These are phyloP conservation scores for Aspergillus tamarii DNA, from an alignment of 2,329 filamentous ascomycete genomes.

Conservation along the genomic window DNA sequence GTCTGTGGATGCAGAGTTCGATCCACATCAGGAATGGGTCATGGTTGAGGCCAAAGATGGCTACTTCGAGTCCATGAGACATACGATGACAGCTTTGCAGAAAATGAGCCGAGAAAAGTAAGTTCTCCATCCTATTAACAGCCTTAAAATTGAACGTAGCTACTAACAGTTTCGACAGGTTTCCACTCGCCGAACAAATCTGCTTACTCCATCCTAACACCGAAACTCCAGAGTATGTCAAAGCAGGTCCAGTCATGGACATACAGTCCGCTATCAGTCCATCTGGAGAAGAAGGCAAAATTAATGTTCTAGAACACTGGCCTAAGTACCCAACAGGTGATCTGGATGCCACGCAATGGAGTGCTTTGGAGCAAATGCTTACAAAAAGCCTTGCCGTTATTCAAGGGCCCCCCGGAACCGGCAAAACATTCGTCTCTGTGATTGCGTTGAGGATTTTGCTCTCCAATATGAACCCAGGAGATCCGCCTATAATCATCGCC, in stretches of 20 bases:
- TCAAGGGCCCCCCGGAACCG: conserved; percentile 79
- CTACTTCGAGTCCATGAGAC: conserved; percentile 76
- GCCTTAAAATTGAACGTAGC: neutral
- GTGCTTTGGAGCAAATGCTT: conserved; percentile 70
- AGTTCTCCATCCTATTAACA: conserved; percentile 6
- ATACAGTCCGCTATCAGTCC: conserved; percentile 49
- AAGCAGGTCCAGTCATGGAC: conserved; percentile 53
- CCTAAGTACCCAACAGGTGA: conserved; percentile 47
- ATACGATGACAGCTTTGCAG: conserved; percentile 75
- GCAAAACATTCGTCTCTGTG: conserved; percentile 82
- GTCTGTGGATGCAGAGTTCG: conserved; percentile 64
- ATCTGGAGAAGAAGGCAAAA: conserved; percentile 43
- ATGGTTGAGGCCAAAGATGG: conserved; percentile 77
- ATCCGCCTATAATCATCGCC: conserved; percentile 74
- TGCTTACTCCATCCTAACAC: conserved; percentile 45
- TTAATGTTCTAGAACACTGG: conserved; percentile 61
- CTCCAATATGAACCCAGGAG: conserved; percentile 56
- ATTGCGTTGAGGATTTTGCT: conserved; percentile 69
- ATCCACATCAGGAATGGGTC: conserved; percentile 69
- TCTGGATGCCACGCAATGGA: conserved; percentile 72
- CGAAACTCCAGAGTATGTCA: conserved; percentile 57
- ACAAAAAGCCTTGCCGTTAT: conserved; percentile 74
- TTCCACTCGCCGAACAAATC: conserved; percentile 50
- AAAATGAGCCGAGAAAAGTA: conserved; percentile 59
- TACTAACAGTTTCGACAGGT: conserved; percentile 33